Evolutionary conservation across 257 asterid genomes (phyloP), one percentile per base, ranked within the genome.

Genomic region (Gentiana macrophylla): DNA sequence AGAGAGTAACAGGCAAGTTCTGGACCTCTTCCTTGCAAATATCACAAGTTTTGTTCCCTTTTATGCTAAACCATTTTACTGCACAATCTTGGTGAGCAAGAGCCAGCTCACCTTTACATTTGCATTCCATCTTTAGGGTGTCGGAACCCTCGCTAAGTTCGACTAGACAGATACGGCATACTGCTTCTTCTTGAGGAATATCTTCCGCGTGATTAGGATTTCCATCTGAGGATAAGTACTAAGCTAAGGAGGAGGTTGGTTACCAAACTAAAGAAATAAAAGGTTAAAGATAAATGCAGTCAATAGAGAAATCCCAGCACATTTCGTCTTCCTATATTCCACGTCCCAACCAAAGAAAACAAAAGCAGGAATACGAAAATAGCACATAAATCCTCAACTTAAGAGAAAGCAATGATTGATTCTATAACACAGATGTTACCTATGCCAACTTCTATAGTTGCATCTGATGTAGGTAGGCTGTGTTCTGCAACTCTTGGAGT

Each of bases 31-130:
- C 74, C 70, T 70, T 79, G 83, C 98, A 90, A 61, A 90, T 80
- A 61, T 90, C 98, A 67, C 98, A 90, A 62, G 80, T 86, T 70
- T 79, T 90, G 80, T 84, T 90, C 45, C 98, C 96, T 72, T 87
- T 90, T 71, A 90, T 84, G 77, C 87, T 91, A 68, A 91, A 91
- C 98, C 98, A 90, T 67, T 86, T 90, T 34, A 90, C 66, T 11
- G 94, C 98, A 66, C 98, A 90, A 70, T 82, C 95, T 50, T 84
- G 80, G 79, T 91, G 98, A 59, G 96, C 96, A 55, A 91, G 72
- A 56, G 95, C 98, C 53, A 90, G 96, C 69, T 90, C 98, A 11
- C 98, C 98, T 77, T 80, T 90, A 65, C 96, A 90, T 72, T 86
- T 69, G 53, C 98, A 90, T 70, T 90, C 98, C 95, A 84, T 84